Evolutionary conservation across 306 rosid species (phyloP).

Genomic region (Casuarina equisetifolia): DNA sequence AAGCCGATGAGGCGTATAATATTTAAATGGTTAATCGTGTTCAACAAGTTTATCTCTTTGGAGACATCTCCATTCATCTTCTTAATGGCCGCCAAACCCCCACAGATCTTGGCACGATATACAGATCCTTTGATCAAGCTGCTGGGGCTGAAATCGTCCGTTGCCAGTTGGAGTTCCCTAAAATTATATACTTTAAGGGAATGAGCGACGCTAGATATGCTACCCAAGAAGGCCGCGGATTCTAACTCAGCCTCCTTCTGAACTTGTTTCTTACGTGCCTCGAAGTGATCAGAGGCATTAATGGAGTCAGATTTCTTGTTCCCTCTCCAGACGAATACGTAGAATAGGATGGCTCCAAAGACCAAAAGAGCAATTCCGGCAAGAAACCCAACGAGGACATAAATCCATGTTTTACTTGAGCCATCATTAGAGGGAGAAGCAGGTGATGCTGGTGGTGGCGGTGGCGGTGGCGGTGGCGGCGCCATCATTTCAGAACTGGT

Average conservation of each 20-base stretch:
- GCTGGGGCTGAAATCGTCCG: slow-evolving; percentile 57
- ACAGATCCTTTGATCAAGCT: slow-evolving; percentile 59
- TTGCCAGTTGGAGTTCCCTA: slow-evolving; percentile 66
- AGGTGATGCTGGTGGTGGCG: slow-evolving; percentile 38
- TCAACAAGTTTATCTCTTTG: slow-evolving; percentile 59
- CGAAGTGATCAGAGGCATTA: slow-evolving; percentile 29
- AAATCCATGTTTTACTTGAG: slow-evolving; percentile 64
- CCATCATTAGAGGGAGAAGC: slow-evolving; percentile 26
- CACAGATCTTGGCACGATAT: slow-evolving; percentile 53
- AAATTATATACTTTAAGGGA: slow-evolving; percentile 62
- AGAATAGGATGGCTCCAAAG: slow-evolving; percentile 35
- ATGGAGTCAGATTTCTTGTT: slow-evolving; percentile 28
- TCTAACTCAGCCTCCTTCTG: slow-evolving; percentile 32
- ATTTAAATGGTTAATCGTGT: slow-evolving; percentile 76
- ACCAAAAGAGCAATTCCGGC: slow-evolving; percentile 36
- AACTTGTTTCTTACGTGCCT: slow-evolving; percentile 36
- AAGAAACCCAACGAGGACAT: slow-evolving; percentile 54
- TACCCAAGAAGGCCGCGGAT: slow-evolving; percentile 42
- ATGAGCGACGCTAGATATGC: slow-evolving; percentile 54
- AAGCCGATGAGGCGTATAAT: slow-evolving; percentile 75
- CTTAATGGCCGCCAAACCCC: slow-evolving; percentile 68
- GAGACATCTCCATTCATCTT: slow-evolving; percentile 66
- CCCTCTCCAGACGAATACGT: slow-evolving; percentile 11
- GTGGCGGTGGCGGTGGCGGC: slow-evolving; percentile 39
- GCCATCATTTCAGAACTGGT: slow-evolving; percentile 38